Percentiles rank a stretch among this genome's conserved stretches.
phyloP scores from a whole-genome alignment of 345 rosid species.

The Adansonia digitata region DNA sequence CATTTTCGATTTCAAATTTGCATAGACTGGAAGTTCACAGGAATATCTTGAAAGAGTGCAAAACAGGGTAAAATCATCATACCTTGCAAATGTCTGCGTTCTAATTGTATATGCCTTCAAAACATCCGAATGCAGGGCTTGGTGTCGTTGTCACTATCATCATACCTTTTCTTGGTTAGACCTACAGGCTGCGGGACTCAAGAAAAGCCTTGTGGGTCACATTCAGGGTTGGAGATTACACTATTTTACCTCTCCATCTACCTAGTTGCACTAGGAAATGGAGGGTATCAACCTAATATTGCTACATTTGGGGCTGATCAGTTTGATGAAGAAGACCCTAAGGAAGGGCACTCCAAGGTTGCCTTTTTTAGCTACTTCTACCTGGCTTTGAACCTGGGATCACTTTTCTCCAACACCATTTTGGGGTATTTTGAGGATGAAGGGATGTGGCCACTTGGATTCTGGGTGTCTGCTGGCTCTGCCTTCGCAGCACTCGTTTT shows the following conservation, averaged over 20 bases:
- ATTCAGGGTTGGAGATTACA: slow-evolving; percentile 58
- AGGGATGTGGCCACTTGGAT: slow-evolving; percentile 93
- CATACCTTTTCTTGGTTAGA: slow-evolving; percentile 67
- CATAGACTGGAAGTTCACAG: not conserved
- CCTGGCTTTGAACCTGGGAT: slow-evolving; percentile 86
- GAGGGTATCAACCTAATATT: slow-evolving; percentile 97
- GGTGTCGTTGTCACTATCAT: slow-evolving; percentile 61
- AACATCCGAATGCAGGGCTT: slow-evolving; percentile 52
- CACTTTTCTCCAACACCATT: slow-evolving; percentile 93
- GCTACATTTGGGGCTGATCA: slow-evolving; percentile 98
- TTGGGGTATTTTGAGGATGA: slow-evolving; percentile 87
- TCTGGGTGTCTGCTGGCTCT: slow-evolving; percentile 89
- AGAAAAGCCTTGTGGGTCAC: slow-evolving; percentile 59
- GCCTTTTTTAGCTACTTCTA: slow-evolving; percentile 98
- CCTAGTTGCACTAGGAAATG: slow-evolving; percentile 86
- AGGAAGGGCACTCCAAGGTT: slow-evolving; percentile 79
- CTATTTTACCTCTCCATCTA: slow-evolving; percentile 86
- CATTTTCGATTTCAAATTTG: not conserved
- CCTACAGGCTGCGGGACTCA: slow-evolving; percentile 83
- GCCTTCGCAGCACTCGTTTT: slow-evolving; percentile 69
- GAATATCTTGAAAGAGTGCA: no score
- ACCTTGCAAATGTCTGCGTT: not conserved
- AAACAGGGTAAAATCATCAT: no score
- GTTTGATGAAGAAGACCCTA: slow-evolving; percentile 83
- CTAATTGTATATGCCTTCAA: not conserved